Evolutionary conservation across 2,329 filamentous ascomycete species (phyloP), one percentile per base, ranked within the genome.

Genomic region (Colletotrichum lindemuthianum): DNA sequence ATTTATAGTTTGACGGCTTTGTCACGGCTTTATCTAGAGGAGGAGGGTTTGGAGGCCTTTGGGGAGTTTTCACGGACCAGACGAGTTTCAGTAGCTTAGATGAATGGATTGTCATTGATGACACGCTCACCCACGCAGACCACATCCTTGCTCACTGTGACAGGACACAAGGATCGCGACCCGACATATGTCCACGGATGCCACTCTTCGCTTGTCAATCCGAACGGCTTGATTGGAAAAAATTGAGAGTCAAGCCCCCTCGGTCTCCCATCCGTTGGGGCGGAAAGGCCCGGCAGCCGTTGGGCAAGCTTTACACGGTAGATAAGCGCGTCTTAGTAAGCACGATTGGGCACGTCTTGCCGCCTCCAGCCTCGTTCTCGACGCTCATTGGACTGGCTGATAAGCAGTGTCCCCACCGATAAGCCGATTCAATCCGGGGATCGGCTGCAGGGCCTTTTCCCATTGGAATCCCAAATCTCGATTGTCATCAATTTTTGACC

Each of bases 371-470:
- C 16, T 6, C 24, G 2, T 1, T 2, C n/a, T n/a, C 12, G 8
- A 1, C 15, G 11, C 11, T 61, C 34, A 65, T 65, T 65, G 61
- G 61, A 24, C 24, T 3, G 2, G 1, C 0, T 8, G 9, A n/a
- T 33, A 6, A 11, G 15, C n/a, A 3, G 9, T 24, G 1, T 15
- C 50, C n/a, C 24, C 24, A 24, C 24, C 41, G 45, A 48, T 55
- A 56, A 63, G 63, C 66, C 64, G 66, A 68, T 58, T 65, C 66
- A 65, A 68, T 68, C 64, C 66, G 64, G 65, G 61, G 40, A 15
- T 49, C 41, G 61, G 40, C 61, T 65, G 61, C 57, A 65, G 61
- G 58, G 58, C 57, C 55, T 55, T 60, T 54, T 54, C 57, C 16
- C 47, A 8, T 57, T 61, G 51, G 24, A 24, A 24, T 24, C 24